These are phyloP conservation scores for Globisporangium recalcitrans DNA, from an alignment of 352 stramenopile species.

Conservation along the genomic window DNA sequence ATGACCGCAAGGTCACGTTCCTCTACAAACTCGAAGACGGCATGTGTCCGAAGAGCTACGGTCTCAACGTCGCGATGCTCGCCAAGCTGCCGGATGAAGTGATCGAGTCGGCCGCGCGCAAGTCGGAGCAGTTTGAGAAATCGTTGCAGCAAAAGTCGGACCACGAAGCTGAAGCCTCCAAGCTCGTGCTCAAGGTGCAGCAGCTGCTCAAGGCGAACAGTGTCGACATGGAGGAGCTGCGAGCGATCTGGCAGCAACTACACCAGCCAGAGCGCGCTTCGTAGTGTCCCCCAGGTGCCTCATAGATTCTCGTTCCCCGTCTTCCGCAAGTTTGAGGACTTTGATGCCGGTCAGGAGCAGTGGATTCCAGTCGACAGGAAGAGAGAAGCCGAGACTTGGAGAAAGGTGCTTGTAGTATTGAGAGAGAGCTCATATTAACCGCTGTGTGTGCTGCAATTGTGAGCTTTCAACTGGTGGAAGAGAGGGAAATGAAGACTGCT, in stretches of 20 bases:
- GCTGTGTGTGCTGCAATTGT: neutral
- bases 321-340: neutral
- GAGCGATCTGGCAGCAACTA: constrained; percentile 19
- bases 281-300: neutral
- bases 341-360: neutral
- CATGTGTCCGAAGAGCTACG: constrained; percentile 97
- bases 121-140: constrained; percentile 88
- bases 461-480: neutral
- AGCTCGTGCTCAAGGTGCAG: constrained; percentile 23
- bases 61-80: constrained; percentile 98
- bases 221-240: constrained; percentile 18
- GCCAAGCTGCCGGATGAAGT: constrained; percentile 95
- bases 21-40: constrained; percentile 97
- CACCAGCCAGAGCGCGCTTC: neutral
- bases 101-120: constrained; percentile 86
- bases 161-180: constrained; percentile 26
- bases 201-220: constrained; percentile 9
- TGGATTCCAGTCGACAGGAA: neutral
- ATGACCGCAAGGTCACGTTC: constrained; percentile 96
- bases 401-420: neutral
- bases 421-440: neutral
- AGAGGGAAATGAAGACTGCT: neutral
- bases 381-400: neutral
- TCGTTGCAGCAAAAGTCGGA: constrained; percentile 46
- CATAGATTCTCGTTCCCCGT: neutral